phyloP scores from a whole-genome alignment of 139 green algal species.

The Asterochloris erici region DNA sequence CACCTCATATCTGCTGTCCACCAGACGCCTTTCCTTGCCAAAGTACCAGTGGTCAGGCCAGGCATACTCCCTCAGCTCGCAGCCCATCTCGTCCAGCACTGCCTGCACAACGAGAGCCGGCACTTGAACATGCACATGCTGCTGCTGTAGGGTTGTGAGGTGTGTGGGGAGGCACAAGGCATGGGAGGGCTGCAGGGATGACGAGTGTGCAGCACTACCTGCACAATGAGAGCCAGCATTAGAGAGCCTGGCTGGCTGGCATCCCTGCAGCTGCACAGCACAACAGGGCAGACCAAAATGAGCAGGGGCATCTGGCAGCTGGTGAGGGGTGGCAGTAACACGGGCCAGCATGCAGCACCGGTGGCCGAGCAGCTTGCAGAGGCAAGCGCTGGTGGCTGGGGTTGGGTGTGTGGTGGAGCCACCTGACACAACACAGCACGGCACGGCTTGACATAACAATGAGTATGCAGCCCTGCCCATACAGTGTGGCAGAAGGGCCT shows the following conservation, averaged over 20 bases:
- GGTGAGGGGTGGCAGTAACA: no score
- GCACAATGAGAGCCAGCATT: not conserved
- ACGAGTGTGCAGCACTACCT: not conserved
- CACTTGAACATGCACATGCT: not conserved
- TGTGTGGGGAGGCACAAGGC: not conserved
- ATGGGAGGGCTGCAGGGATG: not conserved
- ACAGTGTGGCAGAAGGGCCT: no score
- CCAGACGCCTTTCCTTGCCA: constrained; percentile 34
- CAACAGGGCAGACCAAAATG: no score
- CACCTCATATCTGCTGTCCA: constrained; percentile 41
- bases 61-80: constrained; percentile 44
- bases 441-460: no score
- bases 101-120: not conserved
- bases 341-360: no score
- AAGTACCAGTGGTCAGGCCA: constrained; percentile 81
- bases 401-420: not conserved
- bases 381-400: not conserved
- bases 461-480: no score
- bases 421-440: no score
- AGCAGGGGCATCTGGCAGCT: no score
- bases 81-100: constrained; percentile 39
- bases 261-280: not conserved
- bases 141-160: not conserved
- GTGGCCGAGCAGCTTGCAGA: not conserved
- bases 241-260: not conserved